Evolutionary conservation across 75 land plant genomes (phyloP).

Genomic region (Picea glauca): DNA sequence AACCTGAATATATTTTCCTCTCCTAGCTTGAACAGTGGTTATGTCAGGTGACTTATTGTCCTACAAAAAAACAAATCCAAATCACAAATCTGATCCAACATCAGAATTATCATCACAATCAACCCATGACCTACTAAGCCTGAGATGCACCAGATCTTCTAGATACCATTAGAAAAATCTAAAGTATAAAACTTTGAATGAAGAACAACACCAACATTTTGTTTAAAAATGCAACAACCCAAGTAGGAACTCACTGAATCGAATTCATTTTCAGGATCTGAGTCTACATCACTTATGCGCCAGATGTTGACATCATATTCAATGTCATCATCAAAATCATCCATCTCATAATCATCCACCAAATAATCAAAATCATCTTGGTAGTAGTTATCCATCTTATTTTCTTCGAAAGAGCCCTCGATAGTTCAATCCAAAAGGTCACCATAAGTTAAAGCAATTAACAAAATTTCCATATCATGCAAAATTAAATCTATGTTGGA

Average conservation of each 20-base stretch:
- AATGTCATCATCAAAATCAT: slow-evolving; percentile 1
- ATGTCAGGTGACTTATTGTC: slow-evolving; percentile 61
- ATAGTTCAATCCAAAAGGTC: too few relatives aligned
- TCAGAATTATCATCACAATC: background rate
- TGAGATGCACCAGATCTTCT: too few relatives aligned
- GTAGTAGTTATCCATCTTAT: background rate
- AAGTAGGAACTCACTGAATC: background rate
- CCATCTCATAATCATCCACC: background rate
- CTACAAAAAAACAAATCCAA: slow-evolving; percentile 10
- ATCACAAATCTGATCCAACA: background rate
- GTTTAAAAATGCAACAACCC: background rate
- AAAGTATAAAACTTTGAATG: background rate
- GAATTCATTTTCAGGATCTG: background rate
- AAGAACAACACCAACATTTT: background rate
- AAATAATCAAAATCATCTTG: slow-evolving; percentile 1
- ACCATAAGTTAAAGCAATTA: too few relatives aligned
- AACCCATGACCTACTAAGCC: background rate
- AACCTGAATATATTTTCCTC: slow-evolving; percentile 89
- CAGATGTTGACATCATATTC: background rate
- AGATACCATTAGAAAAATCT: background rate
- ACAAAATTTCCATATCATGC: too few relatives aligned
- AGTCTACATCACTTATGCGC: background rate
- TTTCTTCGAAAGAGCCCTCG: too few relatives aligned
- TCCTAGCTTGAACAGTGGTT: slow-evolving; percentile 71
- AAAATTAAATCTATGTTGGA: too few relatives aligned